phyloP scores from a whole-genome alignment of 768 basidiomycete genomes.

The Rhodotorula taiwanensis region DNA sequence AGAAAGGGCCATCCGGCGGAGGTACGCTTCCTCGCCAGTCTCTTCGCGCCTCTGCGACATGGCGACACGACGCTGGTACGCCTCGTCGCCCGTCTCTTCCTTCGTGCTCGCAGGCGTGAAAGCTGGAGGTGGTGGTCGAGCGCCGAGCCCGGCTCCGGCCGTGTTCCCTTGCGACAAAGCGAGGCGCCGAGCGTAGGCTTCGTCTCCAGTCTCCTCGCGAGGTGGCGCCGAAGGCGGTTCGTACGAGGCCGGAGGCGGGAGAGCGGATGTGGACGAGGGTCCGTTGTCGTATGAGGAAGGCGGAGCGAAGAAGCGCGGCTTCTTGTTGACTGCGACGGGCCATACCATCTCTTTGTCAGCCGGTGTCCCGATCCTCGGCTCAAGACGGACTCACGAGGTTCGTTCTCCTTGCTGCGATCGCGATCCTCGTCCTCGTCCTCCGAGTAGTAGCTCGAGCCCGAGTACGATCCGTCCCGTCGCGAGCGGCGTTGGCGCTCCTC shows the following conservation, averaged over 20 bases:
- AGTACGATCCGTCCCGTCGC: conserved; percentile 2
- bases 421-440: conserved; percentile 19
- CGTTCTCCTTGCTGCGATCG: conserved; percentile 8
- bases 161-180: conserved; percentile 18
- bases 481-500: conserved; percentile 15
- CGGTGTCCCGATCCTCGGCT: fast-evolving
- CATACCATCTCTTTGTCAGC: neutral
- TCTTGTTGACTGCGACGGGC: conserved; percentile 26
- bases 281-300: conserved; percentile 30
- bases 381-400: neutral
- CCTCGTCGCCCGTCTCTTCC: conserved; percentile 33
- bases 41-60: neutral
- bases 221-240: conserved; percentile 11
- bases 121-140: neutral
- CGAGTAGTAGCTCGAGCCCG: conserved; percentile 30
- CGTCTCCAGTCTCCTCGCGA: conserved; percentile 26
- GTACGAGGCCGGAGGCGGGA: neutral
- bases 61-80: conserved; percentile 16
- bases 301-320: conserved; percentile 31
- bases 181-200: conserved; percentile 30
- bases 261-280: neutral
- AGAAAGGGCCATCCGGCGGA: conserved; percentile 14
- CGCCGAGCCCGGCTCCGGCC: neutral
- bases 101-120: neutral
- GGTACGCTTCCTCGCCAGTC: conserved; percentile 19